Conservation (phyloP, 2,329 filamentous ascomycete species). For the Sporothrix globosa region DNA sequence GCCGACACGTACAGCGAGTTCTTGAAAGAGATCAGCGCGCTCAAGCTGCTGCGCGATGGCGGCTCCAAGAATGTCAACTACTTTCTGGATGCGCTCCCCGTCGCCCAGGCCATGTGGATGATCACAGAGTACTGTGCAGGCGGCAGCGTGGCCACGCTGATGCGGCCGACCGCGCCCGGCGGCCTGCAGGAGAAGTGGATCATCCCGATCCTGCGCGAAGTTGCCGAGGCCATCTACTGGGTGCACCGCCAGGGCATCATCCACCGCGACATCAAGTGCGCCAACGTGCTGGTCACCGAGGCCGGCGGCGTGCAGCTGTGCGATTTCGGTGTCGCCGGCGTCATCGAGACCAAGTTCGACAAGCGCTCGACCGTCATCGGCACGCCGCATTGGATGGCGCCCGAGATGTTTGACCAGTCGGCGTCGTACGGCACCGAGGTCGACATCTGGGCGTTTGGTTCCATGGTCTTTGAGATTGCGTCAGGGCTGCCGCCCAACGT, state of each 20-base stretch:
- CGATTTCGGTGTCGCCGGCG: conserved; percentile 81
- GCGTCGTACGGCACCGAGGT: conserved; percentile 71
- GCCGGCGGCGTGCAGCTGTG: conserved; percentile 77
- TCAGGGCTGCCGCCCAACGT: conserved; percentile 75
- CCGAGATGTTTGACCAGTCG: conserved; percentile 68
- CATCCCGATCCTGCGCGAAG: conserved; percentile 49
- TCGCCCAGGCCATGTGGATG: conserved; percentile 83
- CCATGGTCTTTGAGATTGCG: conserved; percentile 79
- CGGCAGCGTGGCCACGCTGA: conserved; percentile 75
- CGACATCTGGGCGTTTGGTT: conserved; percentile 85
- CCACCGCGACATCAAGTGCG: conserved; percentile 73
- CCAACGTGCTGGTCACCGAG: conserved; percentile 79
- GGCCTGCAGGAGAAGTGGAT: conserved; percentile 64
- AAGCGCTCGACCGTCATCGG: conserved; percentile 82
- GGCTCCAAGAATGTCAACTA: conserved; percentile 79
- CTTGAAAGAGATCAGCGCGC: conserved; percentile 67
- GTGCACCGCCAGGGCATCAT: conserved; percentile 71
- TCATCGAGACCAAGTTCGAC: conserved; percentile 73
- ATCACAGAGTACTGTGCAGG: conserved; percentile 85
- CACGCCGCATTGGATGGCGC: conserved; percentile 86
- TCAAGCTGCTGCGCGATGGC: conserved; percentile 73
- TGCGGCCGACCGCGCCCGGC: conserved; percentile 67
- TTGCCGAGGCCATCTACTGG: conserved; percentile 67
- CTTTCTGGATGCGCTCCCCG: conserved; percentile 76
- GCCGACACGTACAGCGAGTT: conserved; percentile 71